Evolutionary conservation across 2,329 filamentous ascomycete genomes (phyloP).

Genomic region (Coleophoma cylindrospora): DNA sequence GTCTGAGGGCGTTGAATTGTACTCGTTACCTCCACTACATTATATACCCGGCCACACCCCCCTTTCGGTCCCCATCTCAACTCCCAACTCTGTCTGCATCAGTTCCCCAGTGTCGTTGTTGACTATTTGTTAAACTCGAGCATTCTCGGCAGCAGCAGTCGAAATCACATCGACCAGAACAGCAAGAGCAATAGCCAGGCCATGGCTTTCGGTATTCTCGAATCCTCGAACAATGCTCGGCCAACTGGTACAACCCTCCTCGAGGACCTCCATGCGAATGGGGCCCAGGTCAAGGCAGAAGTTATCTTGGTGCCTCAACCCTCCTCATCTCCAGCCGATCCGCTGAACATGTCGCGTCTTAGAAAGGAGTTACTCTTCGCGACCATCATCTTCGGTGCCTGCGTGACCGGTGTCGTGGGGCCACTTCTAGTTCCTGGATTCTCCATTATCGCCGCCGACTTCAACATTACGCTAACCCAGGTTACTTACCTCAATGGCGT

Average conservation of each 20-base stretch:
- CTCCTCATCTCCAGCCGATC: conserved; percentile 42
- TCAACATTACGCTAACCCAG: conserved; percentile 5
- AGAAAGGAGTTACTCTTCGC: conserved; percentile 1
- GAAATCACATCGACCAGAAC: no score
- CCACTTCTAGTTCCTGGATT: conserved; percentile 9
- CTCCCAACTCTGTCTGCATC: no score
- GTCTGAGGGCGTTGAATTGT: no score
- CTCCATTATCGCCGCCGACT: conserved; percentile 2
- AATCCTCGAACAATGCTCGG: background rate
- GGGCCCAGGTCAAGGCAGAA: conserved; percentile 15
- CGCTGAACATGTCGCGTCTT: conserved; percentile 37
- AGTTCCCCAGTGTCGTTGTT: no score
- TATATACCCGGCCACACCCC: no score
- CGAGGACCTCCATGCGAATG: conserved; percentile 3
- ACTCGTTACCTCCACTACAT: no score
- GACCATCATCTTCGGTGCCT: conserved; percentile 2
- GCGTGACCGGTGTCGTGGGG: conserved; percentile 1
- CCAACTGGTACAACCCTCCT: background rate
- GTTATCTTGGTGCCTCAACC: conserved; percentile 46
- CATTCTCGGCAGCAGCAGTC: no score
- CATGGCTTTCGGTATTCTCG: conserved; percentile 1
- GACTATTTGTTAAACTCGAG: no score
- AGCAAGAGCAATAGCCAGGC: no score
- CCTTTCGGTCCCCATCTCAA: no score
- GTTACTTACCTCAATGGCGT: conserved; percentile 7